Base-by-base conservation (phyloP, 352 stramenopile genomes). In the Phytophthora citricola region DNA sequence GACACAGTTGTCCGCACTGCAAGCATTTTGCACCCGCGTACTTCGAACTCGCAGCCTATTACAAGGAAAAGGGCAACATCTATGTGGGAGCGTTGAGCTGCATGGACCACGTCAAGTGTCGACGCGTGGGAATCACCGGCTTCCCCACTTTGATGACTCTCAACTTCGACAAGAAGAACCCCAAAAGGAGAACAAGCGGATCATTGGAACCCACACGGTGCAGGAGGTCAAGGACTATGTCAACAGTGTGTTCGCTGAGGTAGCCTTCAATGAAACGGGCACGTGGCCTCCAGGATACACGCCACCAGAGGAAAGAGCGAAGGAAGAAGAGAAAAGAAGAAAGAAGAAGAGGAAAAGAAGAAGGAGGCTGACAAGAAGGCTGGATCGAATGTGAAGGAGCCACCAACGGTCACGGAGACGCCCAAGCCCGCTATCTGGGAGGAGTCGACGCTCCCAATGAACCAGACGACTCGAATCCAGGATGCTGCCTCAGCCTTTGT, bases 31-130 rank as follows among this genome's bases (percentile, higher is more conserved):
- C 79, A 17, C 84, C 84, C 12, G 68, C 71, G 36, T 94, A 82
- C 57, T 59, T 82, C 6, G 75, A 92, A 38, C 56, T 91, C 14
- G 86, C 82, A 3, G 82, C 86, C 17, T 87, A 90, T 62, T 93
- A 88, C 79, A 93, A 92, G 67, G 66, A 64, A n/a, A 70, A 82
- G 40, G 79, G 73, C 6, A 80, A 76, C 56, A 77, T 93, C 36
- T 85, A 94, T 62, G 66, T 94, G 6, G 86, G 86, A 52, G 86
- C 86, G 26, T 66, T 94, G 62, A 92, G 82, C 66, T 94, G 86
- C 76, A 94, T 94, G 86, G 84, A 94, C 72, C 85, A 91, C 69
- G 84, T 93, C 55, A 91, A 92, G 66, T 94, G 86, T 66, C 83
- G 84, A 43, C 78, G 82, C 40, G 83, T 91, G 34, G 79, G 69